phyloP scores from a whole-genome alignment of 495 filamentous ascomycete genomes.

The Neurospora sp. region DNA sequence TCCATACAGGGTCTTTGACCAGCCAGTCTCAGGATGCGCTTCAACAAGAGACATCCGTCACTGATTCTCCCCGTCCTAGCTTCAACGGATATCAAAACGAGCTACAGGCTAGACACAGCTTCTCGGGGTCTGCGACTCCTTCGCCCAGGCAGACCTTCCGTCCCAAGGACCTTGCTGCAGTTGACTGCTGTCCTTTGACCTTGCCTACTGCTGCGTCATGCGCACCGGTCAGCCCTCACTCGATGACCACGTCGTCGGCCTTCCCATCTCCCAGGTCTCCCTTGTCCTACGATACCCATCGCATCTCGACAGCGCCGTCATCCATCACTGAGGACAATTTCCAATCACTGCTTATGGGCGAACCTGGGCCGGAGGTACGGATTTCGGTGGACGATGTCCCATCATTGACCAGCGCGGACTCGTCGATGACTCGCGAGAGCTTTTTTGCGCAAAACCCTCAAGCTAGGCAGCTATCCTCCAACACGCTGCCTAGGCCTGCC shows the following conservation, averaged over 20 bases:
- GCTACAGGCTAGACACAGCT: background rate
- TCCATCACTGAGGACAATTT: constrained; percentile 60
- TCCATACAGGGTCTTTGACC: background rate
- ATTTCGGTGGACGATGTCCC: constrained; percentile 80
- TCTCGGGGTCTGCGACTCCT: constrained; percentile 44
- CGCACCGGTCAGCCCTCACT: constrained; percentile 43
- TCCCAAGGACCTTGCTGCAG: constrained; percentile 46
- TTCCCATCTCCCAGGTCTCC: constrained; percentile 47
- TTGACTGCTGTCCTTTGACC: constrained; percentile 36
- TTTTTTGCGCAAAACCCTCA: constrained; percentile 25
- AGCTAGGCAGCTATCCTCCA: constrained; percentile 26
- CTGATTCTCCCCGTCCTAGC: constrained; percentile 14
- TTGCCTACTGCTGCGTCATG: constrained; percentile 30
- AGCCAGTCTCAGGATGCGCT: background rate
- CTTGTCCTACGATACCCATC: constrained; percentile 57
- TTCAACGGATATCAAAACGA: background rate
- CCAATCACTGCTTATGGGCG: constrained; percentile 49
- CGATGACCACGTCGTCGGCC: constrained; percentile 41
- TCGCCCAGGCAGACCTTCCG: constrained; percentile 45
- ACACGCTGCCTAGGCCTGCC: constrained; percentile 41
- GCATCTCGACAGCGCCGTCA: constrained; percentile 61
- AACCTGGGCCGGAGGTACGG: constrained; percentile 54
- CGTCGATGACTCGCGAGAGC: constrained; percentile 67
- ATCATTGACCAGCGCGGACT: constrained; percentile 76
- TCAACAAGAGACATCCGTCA: background rate